phyloP scores from a whole-genome alignment of 768 basidiomycete genomes.

The Lentinula detonsa region DNA sequence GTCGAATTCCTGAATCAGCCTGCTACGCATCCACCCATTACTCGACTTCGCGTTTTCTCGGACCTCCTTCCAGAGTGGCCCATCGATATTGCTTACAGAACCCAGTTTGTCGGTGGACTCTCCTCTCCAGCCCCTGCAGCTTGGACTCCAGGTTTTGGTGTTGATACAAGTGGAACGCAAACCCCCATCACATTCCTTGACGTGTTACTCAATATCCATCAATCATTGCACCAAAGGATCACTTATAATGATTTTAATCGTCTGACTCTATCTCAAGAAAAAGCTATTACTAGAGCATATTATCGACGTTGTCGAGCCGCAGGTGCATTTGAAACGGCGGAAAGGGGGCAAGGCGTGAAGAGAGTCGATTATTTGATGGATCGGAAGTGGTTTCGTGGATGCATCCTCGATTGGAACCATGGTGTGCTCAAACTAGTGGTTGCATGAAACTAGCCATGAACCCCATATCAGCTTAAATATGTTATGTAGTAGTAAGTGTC shows the following conservation, averaged over 20 bases:
- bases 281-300: conserved; percentile 29
- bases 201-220: conserved; percentile 46
- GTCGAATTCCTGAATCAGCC: conserved; percentile 41
- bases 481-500: not conserved
- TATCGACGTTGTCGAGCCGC: conserved; percentile 28
- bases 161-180: conserved; percentile 15
- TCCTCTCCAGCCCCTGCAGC: conserved; percentile 6
- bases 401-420: conserved; percentile 30
- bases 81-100: conserved; percentile 40
- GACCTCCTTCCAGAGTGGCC: conserved; percentile 59
- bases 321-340: conserved; percentile 13
- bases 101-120: conserved; percentile 7
- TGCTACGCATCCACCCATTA: conserved; percentile 51
- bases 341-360: conserved; percentile 48
- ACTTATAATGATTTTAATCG: conserved; percentile 32
- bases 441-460: not conserved
- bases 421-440: conserved; percentile 32
- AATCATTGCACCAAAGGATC: conserved; percentile 37
- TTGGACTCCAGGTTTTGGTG: conserved; percentile 10
- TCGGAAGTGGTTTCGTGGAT: conserved; percentile 40
- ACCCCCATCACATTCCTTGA: conserved; percentile 54
- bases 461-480: not conserved
- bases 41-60: conserved; percentile 49
- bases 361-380: conserved; percentile 53
- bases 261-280: conserved; percentile 23